phyloP scores from a whole-genome alignment of 345 rosid genomes.

The Eucalyptus albens region DNA sequence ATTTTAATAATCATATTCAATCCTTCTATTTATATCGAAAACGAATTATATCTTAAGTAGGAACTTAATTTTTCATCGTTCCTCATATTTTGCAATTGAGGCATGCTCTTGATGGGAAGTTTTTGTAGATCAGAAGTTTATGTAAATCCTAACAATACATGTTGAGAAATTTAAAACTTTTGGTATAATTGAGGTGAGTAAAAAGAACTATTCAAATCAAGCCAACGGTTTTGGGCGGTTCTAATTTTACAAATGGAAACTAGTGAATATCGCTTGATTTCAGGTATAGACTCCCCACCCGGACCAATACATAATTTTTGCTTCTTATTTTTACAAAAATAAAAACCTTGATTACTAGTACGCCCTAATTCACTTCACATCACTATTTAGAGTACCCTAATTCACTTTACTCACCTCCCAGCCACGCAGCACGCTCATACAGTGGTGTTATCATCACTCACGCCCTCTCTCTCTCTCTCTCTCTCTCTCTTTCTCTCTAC shows the following conservation, averaged over 20 bases:
- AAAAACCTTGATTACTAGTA: background rate
- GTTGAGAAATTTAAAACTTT: background rate
- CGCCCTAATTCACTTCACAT: background rate
- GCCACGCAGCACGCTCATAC: background rate
- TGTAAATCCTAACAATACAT: background rate
- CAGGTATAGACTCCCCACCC: background rate
- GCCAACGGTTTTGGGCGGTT: background rate
- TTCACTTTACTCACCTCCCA: background rate
- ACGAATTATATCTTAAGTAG: background rate
- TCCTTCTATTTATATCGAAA: background rate
- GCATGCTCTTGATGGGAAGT: background rate
- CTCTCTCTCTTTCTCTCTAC: too few species aligned
- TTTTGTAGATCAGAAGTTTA: background rate
- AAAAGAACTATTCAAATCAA: fast-evolving
- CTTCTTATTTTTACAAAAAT: background rate
- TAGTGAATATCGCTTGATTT: background rate
- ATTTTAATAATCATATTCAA: background rate
- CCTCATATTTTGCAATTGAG: background rate
- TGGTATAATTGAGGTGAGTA: background rate
- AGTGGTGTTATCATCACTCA: background rate
- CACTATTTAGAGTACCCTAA: background rate
- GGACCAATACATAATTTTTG: background rate
- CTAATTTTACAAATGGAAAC: background rate
- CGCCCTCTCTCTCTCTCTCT: background rate
- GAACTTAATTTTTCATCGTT: background rate